A percentile compares a stretch with the other conserved stretches of the same genome.
phyloP scores from a whole-genome alignment of 495 filamentous ascomycete species.

The Talaromyces thailandensis region DNA sequence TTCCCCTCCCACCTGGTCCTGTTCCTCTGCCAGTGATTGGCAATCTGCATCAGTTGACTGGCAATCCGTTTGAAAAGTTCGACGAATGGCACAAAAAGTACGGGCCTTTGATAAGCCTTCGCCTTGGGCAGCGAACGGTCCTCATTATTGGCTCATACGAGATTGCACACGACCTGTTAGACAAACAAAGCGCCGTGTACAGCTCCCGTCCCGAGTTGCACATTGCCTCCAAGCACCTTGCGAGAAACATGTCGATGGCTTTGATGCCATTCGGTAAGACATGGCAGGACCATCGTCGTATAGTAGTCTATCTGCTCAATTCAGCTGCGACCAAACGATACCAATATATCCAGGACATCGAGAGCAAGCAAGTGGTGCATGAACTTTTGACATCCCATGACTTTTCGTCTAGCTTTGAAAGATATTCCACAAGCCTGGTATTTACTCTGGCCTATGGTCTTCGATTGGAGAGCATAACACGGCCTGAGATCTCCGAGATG shows the following conservation, averaged over 20 bases:
- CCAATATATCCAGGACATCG: conserved; percentile 29
- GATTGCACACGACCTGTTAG: conserved; percentile 49
- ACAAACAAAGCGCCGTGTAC: conserved; percentile 50
- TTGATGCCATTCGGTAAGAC: conserved; percentile 30
- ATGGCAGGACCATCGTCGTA: conserved; percentile 32
- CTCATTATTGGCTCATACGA: conserved; percentile 52
- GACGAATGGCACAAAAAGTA: conserved; percentile 54
- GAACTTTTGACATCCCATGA: conserved; percentile 15
- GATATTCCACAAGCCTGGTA: conserved; percentile 15
- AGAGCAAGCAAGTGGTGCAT: conserved; percentile 18
- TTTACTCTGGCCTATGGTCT: conserved; percentile 21
- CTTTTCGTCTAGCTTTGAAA: conserved; percentile 13
- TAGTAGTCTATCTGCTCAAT: conserved; percentile 18
- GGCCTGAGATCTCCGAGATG: conserved; percentile 11
- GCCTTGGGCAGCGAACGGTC: conserved; percentile 45
- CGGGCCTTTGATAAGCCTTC: conserved; percentile 52
- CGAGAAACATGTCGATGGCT: conserved; percentile 23
- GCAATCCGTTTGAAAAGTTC: conserved; percentile 41
- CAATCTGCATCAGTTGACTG: conserved; percentile 43
- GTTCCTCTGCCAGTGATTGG: conserved; percentile 44
- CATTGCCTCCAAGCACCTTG: not conserved
- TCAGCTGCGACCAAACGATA: conserved; percentile 24
- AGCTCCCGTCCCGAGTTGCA: conserved; percentile 43
- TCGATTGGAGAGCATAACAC: conserved; percentile 15
- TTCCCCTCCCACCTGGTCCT: conserved; percentile 9